phyloP scores from a whole-genome alignment of 2,329 filamentous ascomycete genomes.

The Phialocephala sp. region DNA sequence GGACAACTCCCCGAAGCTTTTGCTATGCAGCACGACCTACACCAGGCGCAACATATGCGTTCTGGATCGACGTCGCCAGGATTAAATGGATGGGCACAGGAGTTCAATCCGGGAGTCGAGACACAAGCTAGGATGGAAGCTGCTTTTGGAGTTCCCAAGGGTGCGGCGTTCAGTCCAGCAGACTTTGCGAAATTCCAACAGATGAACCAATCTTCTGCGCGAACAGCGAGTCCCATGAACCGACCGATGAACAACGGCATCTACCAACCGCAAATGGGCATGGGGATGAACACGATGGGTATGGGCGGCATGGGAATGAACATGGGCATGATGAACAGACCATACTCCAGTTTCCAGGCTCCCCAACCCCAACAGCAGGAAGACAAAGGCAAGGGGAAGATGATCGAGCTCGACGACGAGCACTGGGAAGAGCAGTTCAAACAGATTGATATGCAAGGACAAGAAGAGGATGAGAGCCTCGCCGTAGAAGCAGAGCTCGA shows the following conservation, averaged over 20 bases:
- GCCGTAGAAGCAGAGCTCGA: conserved; percentile 70
- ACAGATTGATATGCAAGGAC: conserved; percentile 73
- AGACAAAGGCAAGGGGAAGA: conserved; percentile 83
- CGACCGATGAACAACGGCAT: conserved; percentile 52
- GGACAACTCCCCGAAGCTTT: conserved; percentile 57
- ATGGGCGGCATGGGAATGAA: conserved; percentile 47
- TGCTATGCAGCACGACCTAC: conserved; percentile 42
- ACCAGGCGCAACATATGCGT: conserved; percentile 38
- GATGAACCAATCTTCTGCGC: conserved; percentile 61
- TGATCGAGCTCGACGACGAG: conserved; percentile 91
- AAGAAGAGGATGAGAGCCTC: conserved; percentile 50
- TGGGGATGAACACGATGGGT: conserved; percentile 56
- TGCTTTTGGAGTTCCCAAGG: conserved; percentile 64
- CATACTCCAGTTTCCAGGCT: conserved; percentile 46
- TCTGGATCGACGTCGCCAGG: conserved; percentile 44
- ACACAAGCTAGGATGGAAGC: conserved; percentile 73
- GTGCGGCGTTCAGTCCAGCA: conserved; percentile 73
- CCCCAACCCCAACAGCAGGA: conserved; percentile 50
- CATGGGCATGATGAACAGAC: conserved; percentile 51
- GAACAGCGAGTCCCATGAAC: conserved; percentile 63
- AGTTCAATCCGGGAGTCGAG: conserved; percentile 63
- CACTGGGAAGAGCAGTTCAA: conserved; percentile 98
- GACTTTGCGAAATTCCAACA: conserved; percentile 91
- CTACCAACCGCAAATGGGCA: conserved; percentile 62
- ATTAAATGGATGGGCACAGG: conserved; percentile 63